These are phyloP conservation scores for Neopestalotiopsis clavispora DNA, from an alignment of 2,329 filamentous ascomycete species.

Conservation along the genomic window DNA sequence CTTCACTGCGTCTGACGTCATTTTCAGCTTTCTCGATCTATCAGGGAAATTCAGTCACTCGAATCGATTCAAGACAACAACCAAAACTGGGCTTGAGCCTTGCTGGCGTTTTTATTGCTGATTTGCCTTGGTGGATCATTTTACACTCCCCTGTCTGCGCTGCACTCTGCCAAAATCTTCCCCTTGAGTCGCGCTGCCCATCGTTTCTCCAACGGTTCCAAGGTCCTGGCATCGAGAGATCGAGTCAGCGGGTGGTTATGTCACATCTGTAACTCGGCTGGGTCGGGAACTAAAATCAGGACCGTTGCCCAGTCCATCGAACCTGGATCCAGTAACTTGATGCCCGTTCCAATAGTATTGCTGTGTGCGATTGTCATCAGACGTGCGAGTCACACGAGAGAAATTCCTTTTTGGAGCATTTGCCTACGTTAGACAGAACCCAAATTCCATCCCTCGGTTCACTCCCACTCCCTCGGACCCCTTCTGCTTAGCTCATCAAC, in stretches of 20 bases:
- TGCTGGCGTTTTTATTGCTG: neutral
- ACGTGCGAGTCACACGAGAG: neutral
- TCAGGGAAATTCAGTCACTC: neutral
- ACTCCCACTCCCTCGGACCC: neutral
- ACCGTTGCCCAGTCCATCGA: constrained; percentile 1
- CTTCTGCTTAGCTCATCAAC: neutral
- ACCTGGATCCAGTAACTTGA: neutral
- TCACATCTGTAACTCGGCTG: constrained; percentile 5
- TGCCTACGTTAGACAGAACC: neutral
- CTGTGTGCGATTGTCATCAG: neutral
- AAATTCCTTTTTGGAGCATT: neutral
- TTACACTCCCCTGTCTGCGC: neutral
- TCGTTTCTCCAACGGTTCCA: neutral
- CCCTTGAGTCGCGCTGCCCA: neutral
- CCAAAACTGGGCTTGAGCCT: neutral
- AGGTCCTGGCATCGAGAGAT: neutral
- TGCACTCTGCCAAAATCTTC: neutral
- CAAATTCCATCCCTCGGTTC: neutral
- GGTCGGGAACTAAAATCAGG: constrained; percentile 8
- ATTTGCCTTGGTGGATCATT: neutral
- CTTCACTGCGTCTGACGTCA: neutral
- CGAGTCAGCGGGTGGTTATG: neutral
- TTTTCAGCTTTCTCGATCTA: neutral
- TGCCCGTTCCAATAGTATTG: constrained; percentile 2
- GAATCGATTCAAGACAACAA: neutral